Base-by-base conservation (phyloP, 2,329 filamentous ascomycete species). In the Pyrenochaeta sp. region DNA sequence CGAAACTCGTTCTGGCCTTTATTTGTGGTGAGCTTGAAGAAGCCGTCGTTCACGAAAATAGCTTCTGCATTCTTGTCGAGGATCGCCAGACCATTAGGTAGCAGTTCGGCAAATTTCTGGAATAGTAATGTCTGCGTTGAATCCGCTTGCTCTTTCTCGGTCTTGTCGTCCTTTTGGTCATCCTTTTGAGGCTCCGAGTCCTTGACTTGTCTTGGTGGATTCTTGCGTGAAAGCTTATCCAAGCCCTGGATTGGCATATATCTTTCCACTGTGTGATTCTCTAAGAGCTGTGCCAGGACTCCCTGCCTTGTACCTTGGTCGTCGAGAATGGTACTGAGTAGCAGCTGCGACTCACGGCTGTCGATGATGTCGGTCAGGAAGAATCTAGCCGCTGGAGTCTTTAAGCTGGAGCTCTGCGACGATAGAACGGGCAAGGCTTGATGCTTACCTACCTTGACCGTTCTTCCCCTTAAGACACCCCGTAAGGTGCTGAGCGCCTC, bases 11-110 rank as follows among this genome's bases (percentile, higher is more conserved):
- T 75, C 0, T 72, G 68, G 22, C 72, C 69, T 36, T 73, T 72
- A 54, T 80, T 78, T 0, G 79, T 81, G 0, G 80, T 82, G n/a
- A 82, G 69, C 24, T 76, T 71, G 62, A 80, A 81, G 61, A 82
- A 82, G 47, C 76, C 74, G 50, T 81, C 77, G 50, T 82, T 82
- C 12, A 82, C 80, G 50, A 81, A 82, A 8, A 82, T 68, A 8
- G 79, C 78, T 37, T 80, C 78, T 1, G 79, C 79, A 19, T 78
- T 72, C 46, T 76, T 76, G 57, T 82, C 78, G 5, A 82, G 70
- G 34, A 82, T 81, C 2, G 80, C 80, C 10, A 82, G 68, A 1
- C 80, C 80, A 24, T 78, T 80, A 3, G 80, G 80, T 0, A 82
- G 64, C 61, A 82, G 73, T 51, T 82, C 80, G 4, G 80, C 80